Percentiles rank a stretch among this genome's conserved stretches.
Evolutionary conservation across 179 eudicot species (phyloP).

Genomic region (Vitellaria paradoxa): DNA sequence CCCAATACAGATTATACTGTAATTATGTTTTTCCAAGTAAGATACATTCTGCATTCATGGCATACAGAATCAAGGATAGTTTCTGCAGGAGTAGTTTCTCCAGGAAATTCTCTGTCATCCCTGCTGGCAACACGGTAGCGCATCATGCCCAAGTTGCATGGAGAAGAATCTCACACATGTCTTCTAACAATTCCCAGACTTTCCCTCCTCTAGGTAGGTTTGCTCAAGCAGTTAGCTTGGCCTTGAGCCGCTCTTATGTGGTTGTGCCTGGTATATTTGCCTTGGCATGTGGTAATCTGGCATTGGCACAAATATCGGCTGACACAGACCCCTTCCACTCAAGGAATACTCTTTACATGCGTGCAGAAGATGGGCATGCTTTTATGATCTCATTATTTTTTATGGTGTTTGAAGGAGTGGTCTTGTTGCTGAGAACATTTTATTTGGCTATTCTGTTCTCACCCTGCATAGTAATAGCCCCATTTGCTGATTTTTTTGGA

Average conservation of each 20-base stretch:
- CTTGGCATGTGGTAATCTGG: constrained; percentile 54
- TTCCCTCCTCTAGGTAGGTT: constrained; percentile 41
- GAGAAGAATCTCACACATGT: constrained; percentile 47
- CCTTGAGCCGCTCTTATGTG: constrained; percentile 69
- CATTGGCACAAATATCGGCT: constrained; percentile 44
- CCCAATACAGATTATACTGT: constrained; percentile 27
- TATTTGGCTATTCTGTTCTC: constrained; percentile 72
- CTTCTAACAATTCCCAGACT: constrained; percentile 25
- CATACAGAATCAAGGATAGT: constrained; percentile 20
- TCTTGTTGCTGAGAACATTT: constrained; percentile 71
- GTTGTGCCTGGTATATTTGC: constrained; percentile 70
- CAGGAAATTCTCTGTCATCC: constrained; percentile 33
- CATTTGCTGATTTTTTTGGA: constrained; percentile 84
- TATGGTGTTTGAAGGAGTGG: constrained; percentile 51
- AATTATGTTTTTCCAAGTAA: constrained; percentile 18
- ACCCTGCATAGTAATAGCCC: constrained; percentile 84
- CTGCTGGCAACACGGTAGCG: constrained; percentile 32
- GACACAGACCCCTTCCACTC: constrained; percentile 53
- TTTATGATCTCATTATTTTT: constrained; percentile 45
- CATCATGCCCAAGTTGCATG: constrained; percentile 71
- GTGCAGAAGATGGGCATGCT: constrained; percentile 77
- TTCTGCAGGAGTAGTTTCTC: constrained; percentile 24
- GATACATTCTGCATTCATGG: background rate
- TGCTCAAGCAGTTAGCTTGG: constrained; percentile 82
- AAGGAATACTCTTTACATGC: constrained; percentile 48